Evolutionary conservation across 495 filamentous ascomycete species (phyloP), one percentile per base, ranked within the genome.

Genomic region (Podospora sp.): DNA sequence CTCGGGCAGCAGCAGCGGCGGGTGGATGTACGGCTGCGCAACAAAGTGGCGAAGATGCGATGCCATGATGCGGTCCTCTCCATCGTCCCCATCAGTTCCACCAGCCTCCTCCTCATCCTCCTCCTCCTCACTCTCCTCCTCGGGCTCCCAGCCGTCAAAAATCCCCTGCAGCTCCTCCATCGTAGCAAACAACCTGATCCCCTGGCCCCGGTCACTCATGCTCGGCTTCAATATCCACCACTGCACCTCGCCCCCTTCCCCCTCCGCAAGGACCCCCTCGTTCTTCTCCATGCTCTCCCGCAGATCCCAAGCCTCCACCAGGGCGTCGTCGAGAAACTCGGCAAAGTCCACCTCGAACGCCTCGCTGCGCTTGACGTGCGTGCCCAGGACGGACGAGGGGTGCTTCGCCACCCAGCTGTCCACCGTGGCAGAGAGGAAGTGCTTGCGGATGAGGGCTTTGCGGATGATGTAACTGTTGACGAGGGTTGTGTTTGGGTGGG

Each of bases 161-260:
- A 99, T 93, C 21, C 78, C 84, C 52, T 87, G 88, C 18, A 99
- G 78, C 72, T 96, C 89, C 59, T 88, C 87, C 78, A 93, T 90
- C 49, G 87, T 91, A 72, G 86, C 90, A 77, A 99, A 99, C 2
- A 99, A 81, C 46, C 92, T 80, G 51, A 99, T 95, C 2, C 95
- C 95, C 73, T 97, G 92, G 2, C 94, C 95, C 5, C 94, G 86
- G 73, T 98, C 95, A 77, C 92, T 96, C 95, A 99, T 98, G 1
- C 94, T 87, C 0, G 95, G 95, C 75, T 99, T 99, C 50, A 98
- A 78, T 68, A 98, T 97, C 95, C 95, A 99, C 94, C 94, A 99
- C 78, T 96, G 91, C 83, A 33, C 65, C 12, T 51, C 22, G 7
- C 3, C 46, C 22, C 18, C 40, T 16, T 25, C 40, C 14, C 29